Percentiles rank a stretch among this genome's conserved stretches.
Conservation (phyloP, 169 alveolate species). For the Eimeria necatrix region DNA sequence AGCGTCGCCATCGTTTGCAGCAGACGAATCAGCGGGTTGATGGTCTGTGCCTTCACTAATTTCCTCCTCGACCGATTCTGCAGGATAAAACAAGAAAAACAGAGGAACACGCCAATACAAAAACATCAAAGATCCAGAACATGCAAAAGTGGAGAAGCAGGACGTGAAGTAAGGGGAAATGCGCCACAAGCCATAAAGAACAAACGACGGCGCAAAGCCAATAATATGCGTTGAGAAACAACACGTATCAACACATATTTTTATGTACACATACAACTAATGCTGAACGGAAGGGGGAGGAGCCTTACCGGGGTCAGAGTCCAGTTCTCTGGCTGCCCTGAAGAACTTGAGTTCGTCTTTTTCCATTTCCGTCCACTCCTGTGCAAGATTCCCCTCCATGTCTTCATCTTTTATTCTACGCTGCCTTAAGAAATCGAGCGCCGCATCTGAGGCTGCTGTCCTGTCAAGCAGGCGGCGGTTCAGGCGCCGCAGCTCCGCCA, state of each 20-base stretch:
- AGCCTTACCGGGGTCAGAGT: slow-evolving; percentile 44
- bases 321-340: slow-evolving; percentile 58
- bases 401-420: slow-evolving; percentile 22
- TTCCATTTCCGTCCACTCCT: slow-evolving; percentile 48
- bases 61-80: slow-evolving; percentile 62
- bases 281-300: background rate
- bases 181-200: background rate
- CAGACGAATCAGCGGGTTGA: background rate
- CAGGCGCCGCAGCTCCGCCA: slow-evolving; percentile 80
- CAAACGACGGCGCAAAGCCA: background rate
- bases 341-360: slow-evolving; percentile 31
- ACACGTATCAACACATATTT: background rate
- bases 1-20: background rate
- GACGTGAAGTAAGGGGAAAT: background rate
- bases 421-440: slow-evolving; percentile 83
- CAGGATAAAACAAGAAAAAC: background rate
- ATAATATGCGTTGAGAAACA: background rate
- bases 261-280: background rate
- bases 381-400: background rate
- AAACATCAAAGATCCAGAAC: background rate
- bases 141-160: background rate
- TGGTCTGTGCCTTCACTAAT: background rate
- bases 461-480: slow-evolving; percentile 80
- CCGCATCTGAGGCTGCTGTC: slow-evolving; percentile 78
- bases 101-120: background rate